Percentiles rank a stretch among this genome's conserved stretches.
Conservation (phyloP, 129 eudicot species). For the Cynara cardunculus region DNA sequence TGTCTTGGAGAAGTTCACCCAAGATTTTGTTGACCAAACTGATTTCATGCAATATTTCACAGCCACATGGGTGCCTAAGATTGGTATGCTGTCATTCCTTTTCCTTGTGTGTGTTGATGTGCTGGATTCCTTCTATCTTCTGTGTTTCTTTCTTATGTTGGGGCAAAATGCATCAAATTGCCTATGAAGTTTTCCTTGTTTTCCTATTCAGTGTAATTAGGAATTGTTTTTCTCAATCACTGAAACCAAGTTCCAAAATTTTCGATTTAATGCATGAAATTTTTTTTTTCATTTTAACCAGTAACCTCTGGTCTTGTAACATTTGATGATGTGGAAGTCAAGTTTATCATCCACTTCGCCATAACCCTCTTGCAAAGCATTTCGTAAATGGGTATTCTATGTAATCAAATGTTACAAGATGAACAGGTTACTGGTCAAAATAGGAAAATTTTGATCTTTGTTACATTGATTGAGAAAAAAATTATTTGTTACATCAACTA, state of each 20-base stretch:
- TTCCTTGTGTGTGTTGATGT: neutral
- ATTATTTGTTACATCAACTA: neutral
- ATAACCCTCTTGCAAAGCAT: neutral
- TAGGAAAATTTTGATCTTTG: neutral
- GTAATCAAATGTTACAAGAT: neutral
- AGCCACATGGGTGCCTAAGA: conserved; percentile 86
- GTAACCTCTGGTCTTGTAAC: neutral
- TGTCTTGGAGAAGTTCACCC: conserved; percentile 53
- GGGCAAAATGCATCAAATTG: neutral
- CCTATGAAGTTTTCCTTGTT: neutral
- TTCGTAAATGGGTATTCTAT: neutral
- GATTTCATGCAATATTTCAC: conserved; percentile 74
- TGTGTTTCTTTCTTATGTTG: neutral
- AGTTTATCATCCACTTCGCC: neutral
- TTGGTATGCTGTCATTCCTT: conserved; percentile 49
- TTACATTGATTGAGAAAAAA: neutral
- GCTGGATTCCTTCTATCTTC: neutral
- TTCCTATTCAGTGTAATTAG: neutral
- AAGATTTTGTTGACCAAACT: conserved; percentile 81
- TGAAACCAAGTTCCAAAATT: neutral
- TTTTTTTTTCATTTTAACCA: neutral
- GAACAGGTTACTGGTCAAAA: too few species aligned
- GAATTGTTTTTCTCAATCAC: neutral
- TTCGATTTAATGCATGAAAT: too few species aligned
- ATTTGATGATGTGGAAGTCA: neutral